Base-by-base conservation (phyloP, 192 early-diverging fungal species). In the Coemansia sp. region DNA sequence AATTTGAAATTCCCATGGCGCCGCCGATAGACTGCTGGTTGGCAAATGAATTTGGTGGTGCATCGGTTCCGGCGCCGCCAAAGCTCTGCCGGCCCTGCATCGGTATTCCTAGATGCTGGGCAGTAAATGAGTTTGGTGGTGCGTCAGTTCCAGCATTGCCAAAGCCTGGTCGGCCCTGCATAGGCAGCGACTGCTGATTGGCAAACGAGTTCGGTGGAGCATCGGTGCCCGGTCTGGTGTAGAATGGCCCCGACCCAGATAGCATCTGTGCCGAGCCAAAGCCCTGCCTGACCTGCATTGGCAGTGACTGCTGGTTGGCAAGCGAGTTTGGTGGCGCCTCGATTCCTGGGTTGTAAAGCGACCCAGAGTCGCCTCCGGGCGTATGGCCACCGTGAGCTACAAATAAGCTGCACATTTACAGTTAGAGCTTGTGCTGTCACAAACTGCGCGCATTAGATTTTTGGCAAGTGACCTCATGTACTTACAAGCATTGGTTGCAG, bases 311-410 rank as follows among this genome's bases (percentile, higher is more conserved):
- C 47, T 49, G 58, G 32, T 57, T 59, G 12, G 38, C 60, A 23
- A 59, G 50, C 49, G 70, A 72, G 70, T 72, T 72, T n/a, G 70
- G 73, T 19, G 73, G 73, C 15, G 73, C 64, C 15, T 59, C 48
- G 57, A 67, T 63, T 15, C 68, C 73, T 7, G 55, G 56, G 19
- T 17, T 38, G 27, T 12, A 55, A 27, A 29, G 29, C 25, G 53
- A 55, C 10, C 53, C 23, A 32, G 53, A 14, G 25, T 29, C 53
- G 53, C 14, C 12, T 27, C 53, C 53, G 7, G 53, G 53, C n/a
- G 53, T 55, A 17, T 12, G 27, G 53, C 53, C 53, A 14, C 53
- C 29, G 53, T 22, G 19, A 49, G 47, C 47, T 49, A 49, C 47
- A 49, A 21, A 24, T 21, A 24, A 7, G 17, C 23, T 22, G 24